Evolutionary conservation across 768 basidiomycete genomes (phyloP), one percentile per base, ranked within the genome.

Genomic region (Amanita phalloides): DNA sequence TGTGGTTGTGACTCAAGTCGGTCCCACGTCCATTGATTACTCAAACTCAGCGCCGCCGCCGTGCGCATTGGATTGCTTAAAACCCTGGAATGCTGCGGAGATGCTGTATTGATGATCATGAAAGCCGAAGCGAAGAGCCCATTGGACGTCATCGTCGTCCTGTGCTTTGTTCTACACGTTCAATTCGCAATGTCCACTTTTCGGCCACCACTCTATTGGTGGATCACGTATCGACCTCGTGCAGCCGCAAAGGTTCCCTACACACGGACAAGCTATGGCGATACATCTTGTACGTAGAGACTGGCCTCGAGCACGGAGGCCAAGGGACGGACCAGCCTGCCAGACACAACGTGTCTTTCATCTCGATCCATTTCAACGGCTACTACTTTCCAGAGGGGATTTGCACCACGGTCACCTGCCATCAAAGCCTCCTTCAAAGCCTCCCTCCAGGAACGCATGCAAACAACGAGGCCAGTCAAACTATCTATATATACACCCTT

Each of bases 401-500:
- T 37, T 49, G 42, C 33, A 36, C 21, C 26, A 37, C 14, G 48
- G 48, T 41, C 48, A 49, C 43, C 43, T 52, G 42, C 43, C 26
- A 38, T 52, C 30, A 50, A 25, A 32, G 37, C 26, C 17, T 30
- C 38, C 49, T 30, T 30, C 30, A 30, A 30, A 30, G 30, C 32
- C 32, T 32, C 32, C 32, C 21, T 45, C 41, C 43, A 45, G 20
- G 21, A 52, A 45, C 43, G 51, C 51, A 45, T 45, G 51, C 51
- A 52, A 45, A 45, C 42, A 52, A 52, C 45, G 51, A 52, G 51
- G 51, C 43, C 28, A 2, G 13, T 37, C 21, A 28, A 33, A 30
- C n/a, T 9, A 33, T 32, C 33, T 45, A 35, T 52, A 52, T 52
- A 52, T 45, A 52, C 17, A 17, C 21, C 20, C n/a, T 21, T 20